Evolutionary conservation across 495 filamentous ascomycete species (phyloP), one percentile per base, ranked within the genome.

Genomic region (Penicillium paxilli): DNA sequence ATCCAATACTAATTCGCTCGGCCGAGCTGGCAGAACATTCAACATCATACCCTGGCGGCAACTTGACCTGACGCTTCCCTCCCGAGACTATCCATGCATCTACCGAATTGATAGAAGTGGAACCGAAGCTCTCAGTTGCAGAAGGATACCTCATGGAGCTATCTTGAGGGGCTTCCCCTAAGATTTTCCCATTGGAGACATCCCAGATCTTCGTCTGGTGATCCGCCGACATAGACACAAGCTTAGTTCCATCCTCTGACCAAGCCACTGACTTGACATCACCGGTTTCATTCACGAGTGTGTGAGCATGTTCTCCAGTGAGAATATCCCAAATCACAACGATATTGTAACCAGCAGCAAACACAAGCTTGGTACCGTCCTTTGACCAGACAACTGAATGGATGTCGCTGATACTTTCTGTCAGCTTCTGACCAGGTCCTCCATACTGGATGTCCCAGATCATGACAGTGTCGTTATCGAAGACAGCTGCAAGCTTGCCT

Each of bases 161-260:
- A 17, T 38, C 35, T 38, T 38, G n/a, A 16, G 9, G 17, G 16
- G 12, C 16, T 7, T 14, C 35, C 17, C n/a, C 35, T n/a, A 38
- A 12, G 16, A 14, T 8, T 19, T 16, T 19, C 35, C 37, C 26
- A 28, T 7, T 38, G 17, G 35, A 38, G 12, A 49, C 20, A 35
- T 49, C 33, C 47, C 47, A 49, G 20, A 49, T 25, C 47, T 49
- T 40, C 16, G 40, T 19, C 0, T 30, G 16, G 10, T 19, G 9
- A 11, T 49, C 30, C 7, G 17, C 14, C 8, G 46, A 49, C 6
- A 12, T 20, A 10, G 46, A 49, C 6, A 20, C 26, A 35, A 49
- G 47, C 20, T 21, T 35, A 23, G 30, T 49, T 2, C 47, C 33
- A 38, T 49, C 47, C 6, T 35, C 47, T 16, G 47, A 35, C 47